A percentile compares a stretch with the other conserved stretches of the same genome.
These are phyloP conservation scores for Sicyos edulis DNA, from an alignment of 306 rosid genomes.

Conservation along the genomic window DNA sequence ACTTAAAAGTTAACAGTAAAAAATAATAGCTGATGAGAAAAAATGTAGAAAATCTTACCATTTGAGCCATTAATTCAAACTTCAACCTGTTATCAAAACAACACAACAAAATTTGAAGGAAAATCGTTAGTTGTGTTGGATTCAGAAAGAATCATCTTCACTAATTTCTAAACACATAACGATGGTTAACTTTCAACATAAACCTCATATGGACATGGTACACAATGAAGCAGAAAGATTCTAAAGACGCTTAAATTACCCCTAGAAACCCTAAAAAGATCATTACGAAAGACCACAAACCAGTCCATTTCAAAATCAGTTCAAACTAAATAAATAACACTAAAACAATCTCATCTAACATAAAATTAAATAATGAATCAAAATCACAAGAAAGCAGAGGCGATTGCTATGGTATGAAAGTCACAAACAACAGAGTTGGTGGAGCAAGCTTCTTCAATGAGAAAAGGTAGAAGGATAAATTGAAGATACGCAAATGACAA, in stretches of 20 bases:
- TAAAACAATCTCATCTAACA: not conserved
- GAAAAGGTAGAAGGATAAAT: too few species aligned
- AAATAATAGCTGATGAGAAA: not conserved
- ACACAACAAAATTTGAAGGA: not conserved
- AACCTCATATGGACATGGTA: too few species aligned
- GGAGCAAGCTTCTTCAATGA: too few species aligned
- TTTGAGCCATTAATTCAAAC: constrained; percentile 89
- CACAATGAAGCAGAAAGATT: not conserved
- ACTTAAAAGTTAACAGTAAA: not conserved
- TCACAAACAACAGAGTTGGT: too few species aligned
- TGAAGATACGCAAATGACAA: too few species aligned
- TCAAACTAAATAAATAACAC: not conserved
- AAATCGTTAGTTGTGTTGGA: not conserved
- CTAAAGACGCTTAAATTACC: not conserved
- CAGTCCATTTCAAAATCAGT: not conserved
- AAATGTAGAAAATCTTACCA: constrained; percentile 45
- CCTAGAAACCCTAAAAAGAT: not conserved
- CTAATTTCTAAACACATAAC: not conserved
- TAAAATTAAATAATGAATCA: not conserved
- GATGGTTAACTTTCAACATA: too few species aligned
- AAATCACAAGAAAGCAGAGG: not conserved
- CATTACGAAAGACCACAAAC: not conserved
- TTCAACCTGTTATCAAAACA: constrained; percentile 52
- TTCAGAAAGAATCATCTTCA: not conserved
- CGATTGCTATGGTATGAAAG: too few species aligned